Evolutionary conservation across 768 basidiomycete genomes (phyloP).

Genomic region (Coprinopsis marcescibilis): DNA sequence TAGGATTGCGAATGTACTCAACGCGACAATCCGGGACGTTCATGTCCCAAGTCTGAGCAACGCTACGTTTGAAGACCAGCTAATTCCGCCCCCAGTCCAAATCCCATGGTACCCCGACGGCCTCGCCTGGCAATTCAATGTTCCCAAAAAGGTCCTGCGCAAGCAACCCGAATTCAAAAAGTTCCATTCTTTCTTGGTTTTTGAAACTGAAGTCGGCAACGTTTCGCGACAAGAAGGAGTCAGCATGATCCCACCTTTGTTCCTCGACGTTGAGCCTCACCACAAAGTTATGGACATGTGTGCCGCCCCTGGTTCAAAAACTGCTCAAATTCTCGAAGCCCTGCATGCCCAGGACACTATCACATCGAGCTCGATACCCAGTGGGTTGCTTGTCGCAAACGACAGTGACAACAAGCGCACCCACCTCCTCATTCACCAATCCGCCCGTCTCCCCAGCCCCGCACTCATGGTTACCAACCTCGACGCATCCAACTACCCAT

Average conservation of each 20-base stretch:
- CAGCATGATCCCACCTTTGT: slow-evolving; percentile 97
- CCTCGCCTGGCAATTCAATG: slow-evolving; percentile 96
- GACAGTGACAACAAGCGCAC: slow-evolving; percentile 93
- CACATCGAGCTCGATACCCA: slow-evolving; percentile 61
- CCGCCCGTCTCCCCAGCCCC: slow-evolving; percentile 87
- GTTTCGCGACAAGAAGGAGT: slow-evolving; percentile 95
- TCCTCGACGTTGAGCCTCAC: slow-evolving; percentile 91
- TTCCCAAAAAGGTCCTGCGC: slow-evolving; percentile 81
- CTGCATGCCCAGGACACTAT: slow-evolving; percentile 74
- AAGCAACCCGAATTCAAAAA: slow-evolving; percentile 87
- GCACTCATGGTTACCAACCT: slow-evolving; percentile 94
- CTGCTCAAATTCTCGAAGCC: slow-evolving; percentile 93
- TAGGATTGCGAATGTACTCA: slow-evolving; percentile 69
- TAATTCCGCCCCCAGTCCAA: slow-evolving; percentile 73
- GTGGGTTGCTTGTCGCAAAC: slow-evolving; percentile 90
- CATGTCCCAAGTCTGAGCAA: slow-evolving; percentile 75
- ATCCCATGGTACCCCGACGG: slow-evolving; percentile 93
- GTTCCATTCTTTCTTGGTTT: slow-evolving; percentile 94
- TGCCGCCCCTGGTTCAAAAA: slow-evolving; percentile 98
- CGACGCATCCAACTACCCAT: slow-evolving; percentile 84
- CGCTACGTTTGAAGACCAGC: slow-evolving; percentile 70
- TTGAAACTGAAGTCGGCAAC: slow-evolving; percentile 97
- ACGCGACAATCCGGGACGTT: slow-evolving; percentile 66
- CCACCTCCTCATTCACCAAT: slow-evolving; percentile 95
- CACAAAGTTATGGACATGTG: slow-evolving; percentile 96